phyloP scores from a whole-genome alignment of 352 stramenopile species.

The Plasmopara viticola region DNA sequence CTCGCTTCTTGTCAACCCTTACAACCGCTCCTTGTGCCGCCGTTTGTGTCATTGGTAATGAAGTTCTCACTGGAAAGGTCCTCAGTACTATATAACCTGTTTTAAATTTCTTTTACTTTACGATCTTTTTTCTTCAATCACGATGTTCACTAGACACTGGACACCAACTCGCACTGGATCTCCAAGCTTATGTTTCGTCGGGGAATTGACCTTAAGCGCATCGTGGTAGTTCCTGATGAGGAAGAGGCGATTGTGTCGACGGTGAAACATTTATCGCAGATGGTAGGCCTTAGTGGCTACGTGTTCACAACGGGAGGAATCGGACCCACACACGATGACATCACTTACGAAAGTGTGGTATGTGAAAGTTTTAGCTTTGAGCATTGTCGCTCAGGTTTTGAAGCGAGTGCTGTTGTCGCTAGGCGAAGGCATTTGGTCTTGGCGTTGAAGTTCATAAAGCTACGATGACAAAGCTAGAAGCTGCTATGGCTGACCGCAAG shows the following conservation, averaged over 20 bases:
- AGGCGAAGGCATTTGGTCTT: constrained; percentile 72
- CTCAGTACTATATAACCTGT: background rate
- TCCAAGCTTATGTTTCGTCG: constrained; percentile 74
- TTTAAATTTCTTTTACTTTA: background rate
- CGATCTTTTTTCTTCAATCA: background rate
- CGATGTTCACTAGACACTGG: constrained; percentile 46
- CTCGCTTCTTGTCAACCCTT: constrained; percentile 6
- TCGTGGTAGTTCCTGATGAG: constrained; percentile 77
- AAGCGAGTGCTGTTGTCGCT: constrained; percentile 2
- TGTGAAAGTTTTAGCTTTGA: constrained; percentile 3
- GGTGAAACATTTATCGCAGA: constrained; percentile 64
- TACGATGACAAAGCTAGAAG: constrained; percentile 53
- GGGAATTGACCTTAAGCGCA: constrained; percentile 68
- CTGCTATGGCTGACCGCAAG: constrained; percentile 29
- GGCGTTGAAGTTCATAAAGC: constrained; percentile 62
- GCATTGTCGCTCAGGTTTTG: constrained; percentile 1
- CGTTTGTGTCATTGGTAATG: constrained; percentile 77
- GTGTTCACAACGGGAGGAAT: constrained; percentile 85
- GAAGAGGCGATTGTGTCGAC: constrained; percentile 67
- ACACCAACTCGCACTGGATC: constrained; percentile 83
- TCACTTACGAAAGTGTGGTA: constrained; percentile 83
- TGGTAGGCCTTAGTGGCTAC: constrained; percentile 68
- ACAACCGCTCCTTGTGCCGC: constrained; percentile 42
- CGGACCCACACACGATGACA: constrained; percentile 81
- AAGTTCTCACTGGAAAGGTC: constrained; percentile 83